Conservation (phyloP, 148 eudicot genomes). For the Chenopodium quinoa region DNA sequence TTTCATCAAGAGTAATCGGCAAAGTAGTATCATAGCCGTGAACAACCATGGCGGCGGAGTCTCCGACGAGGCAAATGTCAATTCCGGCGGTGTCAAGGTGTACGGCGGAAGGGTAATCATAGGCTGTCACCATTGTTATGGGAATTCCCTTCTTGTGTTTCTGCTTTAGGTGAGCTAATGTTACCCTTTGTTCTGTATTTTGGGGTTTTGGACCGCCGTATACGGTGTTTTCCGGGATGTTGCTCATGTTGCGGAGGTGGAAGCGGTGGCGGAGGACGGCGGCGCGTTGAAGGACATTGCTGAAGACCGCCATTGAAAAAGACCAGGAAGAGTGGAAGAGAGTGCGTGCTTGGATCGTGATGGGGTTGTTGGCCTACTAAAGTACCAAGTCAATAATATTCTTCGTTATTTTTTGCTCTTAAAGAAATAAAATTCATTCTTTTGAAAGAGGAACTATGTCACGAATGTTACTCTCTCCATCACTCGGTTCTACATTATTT, state of each 20-base stretch:
- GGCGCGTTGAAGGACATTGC: constrained; percentile 1
- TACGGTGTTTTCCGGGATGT: constrained; percentile 85
- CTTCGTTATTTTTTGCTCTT: too few species aligned
- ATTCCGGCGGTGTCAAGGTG: constrained; percentile 86
- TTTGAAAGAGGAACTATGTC: too few species aligned
- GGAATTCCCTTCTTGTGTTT: constrained; percentile 63
- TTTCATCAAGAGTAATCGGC: constrained; percentile 79
- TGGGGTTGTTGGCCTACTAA: background rate
- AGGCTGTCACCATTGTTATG: constrained; percentile 83
- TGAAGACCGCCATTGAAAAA: constrained; percentile 24
- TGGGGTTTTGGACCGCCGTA: constrained; percentile 93
- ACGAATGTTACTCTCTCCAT: too few species aligned
- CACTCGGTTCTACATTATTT: too few species aligned
- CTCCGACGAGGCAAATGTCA: constrained; percentile 83
- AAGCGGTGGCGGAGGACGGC: background rate
- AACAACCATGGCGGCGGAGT: constrained; percentile 95
- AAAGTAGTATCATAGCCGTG: constrained; percentile 91
- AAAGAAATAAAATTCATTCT: too few species aligned
- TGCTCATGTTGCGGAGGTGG: constrained; percentile 46
- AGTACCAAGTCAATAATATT: too few species aligned
- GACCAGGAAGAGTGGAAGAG: background rate
- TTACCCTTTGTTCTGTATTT: constrained; percentile 54
- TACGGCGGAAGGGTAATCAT: constrained; percentile 90
- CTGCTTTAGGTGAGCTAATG: constrained; percentile 55
- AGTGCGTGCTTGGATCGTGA: background rate